Percentiles rank a stretch among this genome's conserved stretches.
Conservation (phyloP, 306 rosid species). For the Gynostemma pentaphyllum region DNA sequence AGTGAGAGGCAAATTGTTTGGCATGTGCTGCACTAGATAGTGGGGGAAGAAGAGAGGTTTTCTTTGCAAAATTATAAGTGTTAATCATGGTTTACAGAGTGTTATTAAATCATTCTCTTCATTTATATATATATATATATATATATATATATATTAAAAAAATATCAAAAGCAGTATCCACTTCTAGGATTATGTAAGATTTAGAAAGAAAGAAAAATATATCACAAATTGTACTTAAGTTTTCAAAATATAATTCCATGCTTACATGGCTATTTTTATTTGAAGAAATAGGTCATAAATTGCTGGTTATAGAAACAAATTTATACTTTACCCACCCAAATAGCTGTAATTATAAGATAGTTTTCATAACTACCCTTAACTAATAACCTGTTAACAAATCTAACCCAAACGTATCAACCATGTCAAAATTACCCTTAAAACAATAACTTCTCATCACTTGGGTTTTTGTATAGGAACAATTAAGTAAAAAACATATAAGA, state of each 20-base stretch:
- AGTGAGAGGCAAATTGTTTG: not conserved
- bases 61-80: not conserved
- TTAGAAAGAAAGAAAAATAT: not conserved
- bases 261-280: too few species aligned
- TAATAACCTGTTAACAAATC: too few species aligned
- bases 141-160: not conserved
- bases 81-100: not conserved
- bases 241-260: not conserved
- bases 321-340: not conserved
- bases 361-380: too few species aligned
- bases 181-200: constrained; percentile 4
- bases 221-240: not conserved
- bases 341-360: not conserved
- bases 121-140: not conserved
- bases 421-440: too few species aligned
- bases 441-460: too few species aligned
- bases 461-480: too few species aligned
- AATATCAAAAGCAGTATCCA: not conserved
- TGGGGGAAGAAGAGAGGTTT: not conserved
- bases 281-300: not conserved
- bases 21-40: not conserved
- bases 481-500: too few species aligned
- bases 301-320: not conserved
- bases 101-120: not conserved
- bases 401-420: too few species aligned